A percentile compares a stretch with the other conserved stretches of the same genome.
Evolutionary conservation across 208 protist species (phyloP).

Genomic region (Trypanosoma melophagium): DNA sequence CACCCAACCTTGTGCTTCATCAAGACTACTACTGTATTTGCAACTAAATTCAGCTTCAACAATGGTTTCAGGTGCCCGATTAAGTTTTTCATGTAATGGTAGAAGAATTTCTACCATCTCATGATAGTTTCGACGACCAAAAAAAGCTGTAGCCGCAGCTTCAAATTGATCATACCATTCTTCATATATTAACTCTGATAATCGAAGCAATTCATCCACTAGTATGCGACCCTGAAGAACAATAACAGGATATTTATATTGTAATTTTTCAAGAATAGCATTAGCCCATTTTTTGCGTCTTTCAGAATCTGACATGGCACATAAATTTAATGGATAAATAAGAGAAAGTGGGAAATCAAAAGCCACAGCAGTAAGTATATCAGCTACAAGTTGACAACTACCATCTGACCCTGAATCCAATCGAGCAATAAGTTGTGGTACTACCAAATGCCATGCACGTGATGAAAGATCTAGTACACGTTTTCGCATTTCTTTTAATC

Average conservation of each 20-base stretch:
- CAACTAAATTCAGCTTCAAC: constrained; percentile 94
- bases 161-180: constrained; percentile 95
- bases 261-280: constrained; percentile 71
- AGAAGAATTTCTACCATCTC: constrained; percentile 91
- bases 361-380: constrained; percentile 93
- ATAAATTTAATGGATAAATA: constrained; percentile 99
- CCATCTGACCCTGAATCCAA: constrained; percentile 91
- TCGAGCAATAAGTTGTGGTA: constrained; percentile 98
- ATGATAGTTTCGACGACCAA: constrained; percentile 84
- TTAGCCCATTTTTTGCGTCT: constrained; percentile 69
- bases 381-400: constrained; percentile 93
- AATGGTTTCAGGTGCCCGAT: constrained; percentile 89
- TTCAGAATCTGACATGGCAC: constrained; percentile 83
- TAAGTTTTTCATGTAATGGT: constrained; percentile 94
- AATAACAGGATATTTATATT: constrained; percentile 62
- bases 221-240: constrained; percentile 94
- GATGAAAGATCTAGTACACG: constrained; percentile 93
- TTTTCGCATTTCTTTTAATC: constrained; percentile 80
- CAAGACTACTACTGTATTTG: constrained; percentile 60
- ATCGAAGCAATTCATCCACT: constrained; percentile 95
- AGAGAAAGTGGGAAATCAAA: constrained; percentile 97
- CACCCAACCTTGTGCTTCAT: constrained; percentile 72
- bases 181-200: constrained; percentile 96
- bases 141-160: constrained; percentile 94
- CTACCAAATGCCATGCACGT: constrained; percentile 98